Base-by-base conservation (phyloP, 495 filamentous ascomycete species). In the Aspergillus ostianus region DNA sequence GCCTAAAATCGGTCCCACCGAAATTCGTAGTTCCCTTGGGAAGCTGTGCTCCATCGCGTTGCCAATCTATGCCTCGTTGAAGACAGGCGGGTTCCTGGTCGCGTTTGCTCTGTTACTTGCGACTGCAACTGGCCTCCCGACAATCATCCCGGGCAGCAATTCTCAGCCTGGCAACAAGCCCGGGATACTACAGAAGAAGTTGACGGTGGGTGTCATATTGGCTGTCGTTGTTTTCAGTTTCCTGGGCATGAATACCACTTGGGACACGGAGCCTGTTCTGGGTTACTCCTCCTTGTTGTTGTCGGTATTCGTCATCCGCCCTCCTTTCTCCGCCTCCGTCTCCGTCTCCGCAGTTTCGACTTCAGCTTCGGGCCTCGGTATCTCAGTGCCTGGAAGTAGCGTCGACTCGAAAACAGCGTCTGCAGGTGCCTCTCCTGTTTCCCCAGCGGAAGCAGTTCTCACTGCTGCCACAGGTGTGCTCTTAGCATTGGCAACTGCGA, bases 1-100 rank as follows among this genome's bases (percentile, higher is more conserved):
- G 4, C 68, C 70, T 13, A 58, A 52, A 21, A 20, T 70, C 5
- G 64, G 63, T 52, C 48, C 49, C 2, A 62, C 58, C n/a, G 64
- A 54, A 0, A 68, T 48, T 5, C 56, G 61, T 18, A 50, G 58
- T 20, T 61, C 65, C 0, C 44, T 78, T 51, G 36, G 69, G 30
- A 71, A 69, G 23, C 54, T 68, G 15, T 57, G 55, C 41, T 73
- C 73, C 18, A 66, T 86, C 30, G 77, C 73, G 20, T 62, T 87
- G 20, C 85, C 85, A 0, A 80, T 84, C 58, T 86, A 84, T 60
- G 82, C 84, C 20, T 64, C 80, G 0, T 68, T 84, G 63, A 79
- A 84, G 41, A 66, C 87, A 19, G 85, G 85, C 21, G 84, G 80
- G 6, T 73, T 80, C 55, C 67, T 82, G 27, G 80, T 82, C 10